phyloP scores from a whole-genome alignment of 495 filamentous ascomycete species.

The Hypoxylon lenormandii region DNA sequence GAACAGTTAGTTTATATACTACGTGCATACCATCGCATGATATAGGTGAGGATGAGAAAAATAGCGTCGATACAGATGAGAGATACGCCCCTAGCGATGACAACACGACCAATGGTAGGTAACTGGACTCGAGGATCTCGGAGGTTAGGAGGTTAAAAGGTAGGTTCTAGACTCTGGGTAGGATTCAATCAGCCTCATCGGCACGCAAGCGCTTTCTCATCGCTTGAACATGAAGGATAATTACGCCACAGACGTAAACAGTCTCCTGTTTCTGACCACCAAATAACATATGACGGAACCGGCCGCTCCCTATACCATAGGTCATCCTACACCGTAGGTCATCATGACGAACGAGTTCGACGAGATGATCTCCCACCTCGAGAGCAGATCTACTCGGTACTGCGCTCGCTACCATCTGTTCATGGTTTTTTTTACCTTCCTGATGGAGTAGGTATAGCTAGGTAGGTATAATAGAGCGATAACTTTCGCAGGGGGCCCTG shows the following conservation, averaged over 20 bases:
- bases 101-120: slow-evolving; percentile 11
- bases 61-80: slow-evolving; percentile 19
- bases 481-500: neutral
- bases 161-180: neutral
- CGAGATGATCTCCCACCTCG: neutral
- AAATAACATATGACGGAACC: slow-evolving; percentile 14
- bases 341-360: neutral
- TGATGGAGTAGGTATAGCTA: slow-evolving; percentile 15
- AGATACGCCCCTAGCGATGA: neutral
- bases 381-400: slow-evolving; percentile 2
- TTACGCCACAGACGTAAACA: slow-evolving; percentile 5
- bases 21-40: neutral
- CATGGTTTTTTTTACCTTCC: slow-evolving; percentile 34
- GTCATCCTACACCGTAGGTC: neutral
- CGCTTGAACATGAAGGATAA: neutral
- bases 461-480: neutral
- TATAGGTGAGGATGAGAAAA: slow-evolving; percentile 6
- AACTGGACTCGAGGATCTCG: neutral
- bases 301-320: slow-evolving; percentile 2
- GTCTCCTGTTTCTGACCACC: too few species aligned
- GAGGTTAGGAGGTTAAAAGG: too few species aligned
- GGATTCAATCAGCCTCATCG: slow-evolving; percentile 26
- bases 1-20: neutral
- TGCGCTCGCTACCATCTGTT: neutral
- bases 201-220: neutral